Conservation (phyloP, 106 monocot genomes). For the Dendrobium nobile region DNA sequence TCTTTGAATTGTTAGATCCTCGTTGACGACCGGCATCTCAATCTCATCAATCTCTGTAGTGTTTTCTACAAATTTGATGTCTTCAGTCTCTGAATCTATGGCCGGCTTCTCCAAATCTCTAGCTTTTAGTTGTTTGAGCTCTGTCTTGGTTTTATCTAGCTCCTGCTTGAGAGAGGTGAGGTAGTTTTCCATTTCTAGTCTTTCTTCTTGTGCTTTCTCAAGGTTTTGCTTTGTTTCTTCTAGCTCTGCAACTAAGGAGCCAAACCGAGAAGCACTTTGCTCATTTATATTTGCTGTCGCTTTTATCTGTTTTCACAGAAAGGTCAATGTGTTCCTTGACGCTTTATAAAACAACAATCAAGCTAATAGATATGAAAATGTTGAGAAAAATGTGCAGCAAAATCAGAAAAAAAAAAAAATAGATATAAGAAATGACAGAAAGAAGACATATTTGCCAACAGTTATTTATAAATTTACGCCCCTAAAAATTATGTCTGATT, state of each 20-base stretch:
- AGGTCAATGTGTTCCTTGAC: too few relatives aligned
- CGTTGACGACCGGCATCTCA: background rate
- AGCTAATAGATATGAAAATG: too few relatives aligned
- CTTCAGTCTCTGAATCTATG: conserved; percentile 22
- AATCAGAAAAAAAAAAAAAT: too few relatives aligned
- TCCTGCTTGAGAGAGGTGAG: conserved; percentile 46
- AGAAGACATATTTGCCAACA: too few relatives aligned
- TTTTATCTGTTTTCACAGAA: conserved; percentile 15
- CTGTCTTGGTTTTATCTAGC: conserved; percentile 49
- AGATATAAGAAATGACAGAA: too few relatives aligned
- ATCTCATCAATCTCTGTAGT: conserved; percentile 8
- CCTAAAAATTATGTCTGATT: too few relatives aligned
- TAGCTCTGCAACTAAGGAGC: conserved; percentile 26
- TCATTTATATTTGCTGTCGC: conserved; percentile 5
- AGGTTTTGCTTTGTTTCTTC: conserved; percentile 56
- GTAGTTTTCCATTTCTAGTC: conserved; percentile 27
- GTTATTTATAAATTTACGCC: too few relatives aligned
- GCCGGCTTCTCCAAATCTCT: conserved; percentile 12
- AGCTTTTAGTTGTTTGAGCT: conserved; percentile 36
- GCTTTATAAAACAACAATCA: too few relatives aligned
- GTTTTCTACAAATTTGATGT: conserved; percentile 39
- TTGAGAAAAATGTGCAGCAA: too few relatives aligned
- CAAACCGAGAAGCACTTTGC: background rate
- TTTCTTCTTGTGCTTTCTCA: conserved; percentile 49
- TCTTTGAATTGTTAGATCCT: conserved; percentile 19